phyloP scores from a whole-genome alignment of 208 protist genomes.

The Trypanosoma melophagium region DNA sequence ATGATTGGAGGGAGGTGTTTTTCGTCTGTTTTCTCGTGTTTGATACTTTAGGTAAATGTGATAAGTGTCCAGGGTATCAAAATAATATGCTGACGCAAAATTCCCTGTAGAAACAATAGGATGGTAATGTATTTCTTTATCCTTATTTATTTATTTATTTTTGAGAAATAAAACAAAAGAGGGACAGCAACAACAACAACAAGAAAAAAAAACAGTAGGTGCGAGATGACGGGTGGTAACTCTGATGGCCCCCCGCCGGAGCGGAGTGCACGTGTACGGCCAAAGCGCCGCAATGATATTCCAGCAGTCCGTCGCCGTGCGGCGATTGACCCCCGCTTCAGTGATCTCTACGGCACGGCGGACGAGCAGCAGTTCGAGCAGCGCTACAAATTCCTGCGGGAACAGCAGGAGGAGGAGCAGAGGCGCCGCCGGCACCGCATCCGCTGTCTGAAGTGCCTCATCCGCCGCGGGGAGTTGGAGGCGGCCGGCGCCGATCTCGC shows the following conservation, averaged over 20 bases:
- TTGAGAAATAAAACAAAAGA: not conserved
- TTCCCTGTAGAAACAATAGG: not conserved
- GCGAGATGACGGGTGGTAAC: conserved; percentile 18
- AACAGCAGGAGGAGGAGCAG: conserved; percentile 75
- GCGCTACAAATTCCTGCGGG: conserved; percentile 82
- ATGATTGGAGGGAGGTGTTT: no score
- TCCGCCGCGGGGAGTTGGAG: conserved; percentile 74
- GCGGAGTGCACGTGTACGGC: conserved; percentile 57
- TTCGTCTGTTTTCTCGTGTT: no score
- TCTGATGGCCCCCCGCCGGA: conserved; percentile 75
- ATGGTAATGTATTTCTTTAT: not conserved
- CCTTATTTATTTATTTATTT: not conserved
- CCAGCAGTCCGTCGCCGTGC: conserved; percentile 10
- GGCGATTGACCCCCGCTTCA: conserved; percentile 80
- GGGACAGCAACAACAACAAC: conserved; percentile 1
- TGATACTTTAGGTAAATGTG: no score
- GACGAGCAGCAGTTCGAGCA: conserved; percentile 58
- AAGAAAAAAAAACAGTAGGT: not conserved
- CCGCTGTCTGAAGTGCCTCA: conserved; percentile 56
- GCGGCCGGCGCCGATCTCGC: conserved; percentile 58
- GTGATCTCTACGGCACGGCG: conserved; percentile 54
- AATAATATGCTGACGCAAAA: no score
- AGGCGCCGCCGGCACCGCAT: conserved; percentile 63
- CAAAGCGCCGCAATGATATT: conserved; percentile 16
- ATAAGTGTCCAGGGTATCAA: no score